A percentile compares a stretch with the other conserved stretches of the same genome.
These are phyloP conservation scores for Debaryomyces prosopidis DNA, from an alignment of 805 yeast species.

Conservation along the genomic window DNA sequence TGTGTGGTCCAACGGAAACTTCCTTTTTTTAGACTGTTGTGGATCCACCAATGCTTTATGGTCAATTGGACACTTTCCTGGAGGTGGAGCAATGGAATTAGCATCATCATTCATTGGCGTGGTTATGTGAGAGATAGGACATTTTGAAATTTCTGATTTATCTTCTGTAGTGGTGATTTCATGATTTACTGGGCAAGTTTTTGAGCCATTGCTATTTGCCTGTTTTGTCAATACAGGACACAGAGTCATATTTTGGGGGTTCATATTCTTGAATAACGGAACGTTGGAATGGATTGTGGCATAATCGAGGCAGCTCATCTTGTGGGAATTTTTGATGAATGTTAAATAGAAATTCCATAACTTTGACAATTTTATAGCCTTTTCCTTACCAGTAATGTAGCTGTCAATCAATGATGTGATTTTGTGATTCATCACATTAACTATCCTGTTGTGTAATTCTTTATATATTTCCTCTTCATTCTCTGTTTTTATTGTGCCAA, in stretches of 20 bases:
- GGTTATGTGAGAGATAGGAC: constrained; percentile 27
- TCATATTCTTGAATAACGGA: constrained; percentile 20
- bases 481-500: neutral
- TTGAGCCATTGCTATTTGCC: neutral
- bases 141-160: constrained; percentile 12
- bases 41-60: neutral
- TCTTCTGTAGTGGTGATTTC: neutral
- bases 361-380: constrained; percentile 22
- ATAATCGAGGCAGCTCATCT: constrained; percentile 26
- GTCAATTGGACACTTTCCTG: constrained; percentile 6
- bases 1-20: constrained; percentile 4
- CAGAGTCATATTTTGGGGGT: constrained; percentile 1
- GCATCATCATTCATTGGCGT: constrained; percentile 17
- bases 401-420: constrained; percentile 11
- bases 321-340: constrained; percentile 30
- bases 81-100: neutral
- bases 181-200: constrained; percentile 4
- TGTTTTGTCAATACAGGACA: constrained; percentile 11
- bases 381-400: constrained; percentile 13
- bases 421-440: constrained; percentile 11
- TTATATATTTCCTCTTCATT: constrained; percentile 2
- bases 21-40: neutral
- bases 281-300: constrained; percentile 34
- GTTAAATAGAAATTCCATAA: constrained; percentile 43
- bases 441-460: constrained; percentile 9